Evolutionary conservation across 768 basidiomycete species (phyloP).

Genomic region (Pleurotus giganteus): DNA sequence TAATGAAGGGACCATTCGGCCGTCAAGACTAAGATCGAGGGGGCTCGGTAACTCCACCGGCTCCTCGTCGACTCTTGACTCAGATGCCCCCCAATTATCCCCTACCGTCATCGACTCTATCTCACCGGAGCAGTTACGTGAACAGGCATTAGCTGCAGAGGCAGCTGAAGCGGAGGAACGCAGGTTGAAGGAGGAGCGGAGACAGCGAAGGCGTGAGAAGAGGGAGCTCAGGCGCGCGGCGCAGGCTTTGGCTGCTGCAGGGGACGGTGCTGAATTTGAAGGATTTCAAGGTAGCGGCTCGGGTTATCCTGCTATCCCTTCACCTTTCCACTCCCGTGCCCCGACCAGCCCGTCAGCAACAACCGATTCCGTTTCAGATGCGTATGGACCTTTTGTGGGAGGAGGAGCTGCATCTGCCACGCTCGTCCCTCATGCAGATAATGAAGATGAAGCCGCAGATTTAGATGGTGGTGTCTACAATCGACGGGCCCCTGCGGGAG

Average conservation of each 20-base stretch:
- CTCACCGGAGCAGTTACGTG: slow-evolving; percentile 36
- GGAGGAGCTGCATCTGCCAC: neutral
- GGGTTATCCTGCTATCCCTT: slow-evolving; percentile 18
- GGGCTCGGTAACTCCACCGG: slow-evolving; percentile 13
- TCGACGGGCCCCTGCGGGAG: slow-evolving; percentile 29
- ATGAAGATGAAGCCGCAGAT: slow-evolving; percentile 48
- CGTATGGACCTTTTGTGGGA: slow-evolving; percentile 17
- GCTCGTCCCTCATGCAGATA: slow-evolving; percentile 18
- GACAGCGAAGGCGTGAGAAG: slow-evolving; percentile 41
- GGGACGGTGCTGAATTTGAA: slow-evolving; percentile 49
- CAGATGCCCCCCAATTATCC: slow-evolving; percentile 68
- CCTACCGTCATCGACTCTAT: slow-evolving; percentile 52
- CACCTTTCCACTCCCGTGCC: slow-evolving; percentile 16
- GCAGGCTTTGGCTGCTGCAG: slow-evolving; percentile 32
- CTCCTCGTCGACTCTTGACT: slow-evolving; percentile 51
- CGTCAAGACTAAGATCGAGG: neutral
- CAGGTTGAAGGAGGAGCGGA: slow-evolving; percentile 44
- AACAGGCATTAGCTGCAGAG: slow-evolving; percentile 23
- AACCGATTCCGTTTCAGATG: slow-evolving; percentile 12
- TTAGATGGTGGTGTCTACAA: slow-evolving; percentile 58
- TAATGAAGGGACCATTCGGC: slow-evolving; percentile 27
- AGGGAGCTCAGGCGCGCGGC: slow-evolving; percentile 42
- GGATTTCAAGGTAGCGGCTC: slow-evolving; percentile 61
- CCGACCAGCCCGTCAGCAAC: slow-evolving; percentile 9
- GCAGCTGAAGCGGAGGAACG: slow-evolving; percentile 38